Evolutionary conservation across 148 eudicot species (phyloP), one percentile per base, ranked within the genome.

Genomic region (Rhododendron ovatum): DNA sequence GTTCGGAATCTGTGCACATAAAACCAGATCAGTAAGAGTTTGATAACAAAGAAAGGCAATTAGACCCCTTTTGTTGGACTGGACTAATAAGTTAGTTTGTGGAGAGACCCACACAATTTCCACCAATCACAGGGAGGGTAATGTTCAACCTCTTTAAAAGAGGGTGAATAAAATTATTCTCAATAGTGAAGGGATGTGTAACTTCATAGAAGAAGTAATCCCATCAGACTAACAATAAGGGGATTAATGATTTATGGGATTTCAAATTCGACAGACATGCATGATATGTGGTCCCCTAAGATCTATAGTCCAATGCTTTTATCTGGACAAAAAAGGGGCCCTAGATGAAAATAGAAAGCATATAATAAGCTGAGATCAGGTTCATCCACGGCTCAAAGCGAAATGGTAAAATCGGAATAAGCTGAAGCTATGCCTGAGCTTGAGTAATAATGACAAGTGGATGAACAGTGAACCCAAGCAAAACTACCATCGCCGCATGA

Each of bases 1-100:
- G 87, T 94, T 93, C 11, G 99, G 99, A 90, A 98, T 92, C 98
- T 98, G 92, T 59, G 48, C 53, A 88, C 47, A 45, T 14, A 73
- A 80, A 65, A 86, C 20, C 39, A 30, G 35, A 47, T 82, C 50
- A 22, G 48, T 35, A 82, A 6, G 30, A 57, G 37, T 55, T 57
- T 55, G 71, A 37, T 81, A 57, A 33, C 17, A 82, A 35, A 33
- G 11, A 57, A 35, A 82, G 55, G 63, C 22, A 20, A 24, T 37
- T 57, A 33, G 41, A 30, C 18, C 39, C 9, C 1, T 71, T 14
- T 71, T 71, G 74, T 71, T 26, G 28, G 35, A 71, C 18, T 71
- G 76, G 22, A 71, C 8, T 30, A 55, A 18, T 41, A 41, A 41
- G 45, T 41, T 41, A 41, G 45, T 41, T 41, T 41, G 43, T 5